Evolutionary conservation across 192 early-diverging fungal genomes (phyloP).

Genomic region (Umbelopsis sp.): DNA sequence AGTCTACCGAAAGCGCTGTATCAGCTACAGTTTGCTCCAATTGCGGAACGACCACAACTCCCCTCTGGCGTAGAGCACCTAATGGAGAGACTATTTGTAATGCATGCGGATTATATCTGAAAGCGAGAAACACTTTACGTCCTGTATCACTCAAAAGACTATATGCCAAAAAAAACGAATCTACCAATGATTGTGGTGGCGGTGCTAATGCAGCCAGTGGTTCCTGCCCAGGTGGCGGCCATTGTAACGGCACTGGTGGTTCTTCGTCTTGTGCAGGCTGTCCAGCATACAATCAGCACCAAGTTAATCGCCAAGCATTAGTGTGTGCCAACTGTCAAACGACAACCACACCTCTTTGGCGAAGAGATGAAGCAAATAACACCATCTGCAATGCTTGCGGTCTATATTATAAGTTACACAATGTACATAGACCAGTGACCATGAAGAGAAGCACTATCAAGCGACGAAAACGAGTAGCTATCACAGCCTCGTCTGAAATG

Average conservation of each 20-base stretch:
- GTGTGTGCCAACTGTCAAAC: conserved; percentile 79
- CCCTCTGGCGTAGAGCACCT: conserved; percentile 88
- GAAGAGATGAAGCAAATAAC: conserved; percentile 69
- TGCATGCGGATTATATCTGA: conserved; percentile 78
- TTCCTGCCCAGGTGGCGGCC: conserved; percentile 76
- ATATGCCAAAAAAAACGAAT: conserved; percentile 38
- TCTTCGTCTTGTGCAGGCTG: conserved; percentile 73
- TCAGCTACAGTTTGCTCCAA: conserved; percentile 73
- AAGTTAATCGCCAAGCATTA: conserved; percentile 53
- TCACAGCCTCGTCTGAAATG: conserved; percentile 23
- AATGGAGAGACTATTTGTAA: conserved; percentile 94
- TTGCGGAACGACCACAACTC: conserved; percentile 88
- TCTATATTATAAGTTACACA: conserved; percentile 87
- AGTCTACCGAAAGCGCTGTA: conserved; percentile 21
- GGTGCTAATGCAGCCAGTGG: conserved; percentile 37
- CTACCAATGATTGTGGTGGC: conserved; percentile 22
- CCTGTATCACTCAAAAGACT: conserved; percentile 52
- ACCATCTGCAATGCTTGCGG: conserved; percentile 89
- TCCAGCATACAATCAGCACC: conserved; percentile 74
- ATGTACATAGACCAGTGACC: conserved; percentile 76
- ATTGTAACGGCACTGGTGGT: conserved; percentile 76
- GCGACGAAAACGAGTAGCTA: conserved; percentile 64
- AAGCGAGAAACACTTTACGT: conserved; percentile 54
- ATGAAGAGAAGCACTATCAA: conserved; percentile 80
- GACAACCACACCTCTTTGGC: conserved; percentile 80